Base-by-base conservation (phyloP, 2,329 filamentous ascomycete species). In the Ophiocordyceps camponoti-leonardi region DNA sequence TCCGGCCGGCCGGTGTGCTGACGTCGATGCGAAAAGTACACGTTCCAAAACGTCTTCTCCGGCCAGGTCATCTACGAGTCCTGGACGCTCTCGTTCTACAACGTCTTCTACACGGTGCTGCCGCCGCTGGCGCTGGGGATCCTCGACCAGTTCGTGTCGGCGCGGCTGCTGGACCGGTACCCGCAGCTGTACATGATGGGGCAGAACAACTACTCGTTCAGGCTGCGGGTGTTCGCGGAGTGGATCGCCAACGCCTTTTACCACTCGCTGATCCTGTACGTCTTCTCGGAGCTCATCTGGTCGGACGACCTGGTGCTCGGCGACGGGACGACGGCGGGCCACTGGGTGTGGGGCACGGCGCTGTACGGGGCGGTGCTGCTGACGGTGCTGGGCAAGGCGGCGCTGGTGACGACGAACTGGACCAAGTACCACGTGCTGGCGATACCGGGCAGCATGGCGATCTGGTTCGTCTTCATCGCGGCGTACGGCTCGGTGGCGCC, bases 21-120 rank as follows among this genome's bases (percentile, higher is more conserved):
- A 28, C 26, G 26, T 11, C 5, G 26, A 28, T 11, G 6, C 11
- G 26, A 11, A 28, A 8, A 88, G 84, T 96, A 92, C 65, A 86
- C 87, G 0, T 98, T 98, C 69, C 87, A 94, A 75, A 98, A 98
- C 62, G 85, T 86, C 52, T 98, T 96, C 64, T 96, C 90, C 1
- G 92, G 92, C 44, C 83, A 95, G 61, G 86, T 96, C 59, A 96
- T 98, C 59, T 96, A 88, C 73, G 92, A 98, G 66, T 96, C 92
- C 11, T 98, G 93, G 93, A 95, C 88, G 0, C 70, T 98, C n/a
- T 94, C 90, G 8, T 94, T 96, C 67, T 98, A 95, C 73, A 98
- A 98, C 69, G 87, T 98, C 61, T 83, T 98, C 61, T 98, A 94
- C 68, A 98, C 92, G 0, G 83, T 94, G 19, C 70, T 95, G 18